Evolutionary conservation across 2,329 filamentous ascomycete species (phyloP).

Genomic region (Aschersonia sp.): DNA sequence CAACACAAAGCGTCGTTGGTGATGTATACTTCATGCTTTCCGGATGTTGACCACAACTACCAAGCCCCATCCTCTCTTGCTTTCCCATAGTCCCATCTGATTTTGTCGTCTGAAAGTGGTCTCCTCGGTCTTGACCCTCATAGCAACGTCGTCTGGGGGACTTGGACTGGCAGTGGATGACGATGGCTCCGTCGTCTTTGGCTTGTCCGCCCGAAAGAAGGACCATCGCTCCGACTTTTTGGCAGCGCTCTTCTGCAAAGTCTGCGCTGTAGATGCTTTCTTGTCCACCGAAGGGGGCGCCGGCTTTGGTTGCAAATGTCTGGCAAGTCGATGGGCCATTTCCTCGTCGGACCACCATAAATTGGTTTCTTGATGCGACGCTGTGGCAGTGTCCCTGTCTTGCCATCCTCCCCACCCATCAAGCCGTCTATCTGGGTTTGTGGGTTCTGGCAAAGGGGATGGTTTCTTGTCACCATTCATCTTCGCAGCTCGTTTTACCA

Average conservation of each 20-base stretch:
- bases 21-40: not conserved
- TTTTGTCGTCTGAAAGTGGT: constrained; percentile 36
- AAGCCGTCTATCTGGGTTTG: not conserved
- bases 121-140: constrained; percentile 29
- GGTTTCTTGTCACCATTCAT: too few species aligned
- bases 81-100: constrained; percentile 36
- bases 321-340: constrained; percentile 29
- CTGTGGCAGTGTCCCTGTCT: not conserved
- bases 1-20: too few species aligned
- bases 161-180: too few species aligned
- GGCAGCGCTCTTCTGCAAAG: too few species aligned
- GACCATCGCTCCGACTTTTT: too few species aligned
- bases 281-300: constrained; percentile 9
- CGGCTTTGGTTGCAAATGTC: constrained; percentile 23
- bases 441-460: not conserved
- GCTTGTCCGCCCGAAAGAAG: too few species aligned
- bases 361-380: not conserved
- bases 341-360: constrained; percentile 34
- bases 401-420: not conserved
- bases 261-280: constrained; percentile 3
- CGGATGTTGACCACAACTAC: constrained; percentile 10
- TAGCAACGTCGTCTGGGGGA: constrained; percentile 14
- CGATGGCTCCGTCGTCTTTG: too few species aligned
- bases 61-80: constrained; percentile 32
- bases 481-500: not conserved